Base-by-base conservation (phyloP, 257 asterid genomes). In the Parsonsia alboflavescens region DNA sequence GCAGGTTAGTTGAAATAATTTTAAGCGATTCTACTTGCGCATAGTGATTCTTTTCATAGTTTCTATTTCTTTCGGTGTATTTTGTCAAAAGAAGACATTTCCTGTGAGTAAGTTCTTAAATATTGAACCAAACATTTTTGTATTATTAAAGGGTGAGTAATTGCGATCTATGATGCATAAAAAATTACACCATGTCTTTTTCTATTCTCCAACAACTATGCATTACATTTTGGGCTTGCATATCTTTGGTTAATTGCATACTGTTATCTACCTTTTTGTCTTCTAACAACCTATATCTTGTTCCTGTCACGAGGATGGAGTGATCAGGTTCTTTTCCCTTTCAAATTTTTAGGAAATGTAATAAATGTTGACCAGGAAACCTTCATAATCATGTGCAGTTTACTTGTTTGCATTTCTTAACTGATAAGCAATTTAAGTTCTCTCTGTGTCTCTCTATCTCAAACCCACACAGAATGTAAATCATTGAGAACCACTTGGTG, bases 1-100 rank as follows among this genome's bases (percentile, higher is more conserved):
- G 97, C 99, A 83, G 99, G 99, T 94, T 77, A 76, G 90, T 76
- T 28, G 75, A 78, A 53, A 58, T 33, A 62, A 24, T 28, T 56
- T 59, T 30, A 10, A 39, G 26, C 11, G 21, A 59, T 17, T 76
- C 36, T 64, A 39, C 53, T 44, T 68, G 26, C 46, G 5, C 64
- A 76, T 75, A 41, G 28, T 70, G 78, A 46, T 64, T 5, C 71
- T 78, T 58, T 64, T 57, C 41, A n/a, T 62, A 54, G 15, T 22
- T 69, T 70, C 72, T n/a, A 21, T 49, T 6, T 77, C 50, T 70
- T 11, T 57, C 2, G 10, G 13, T 57, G 48, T 58, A 6, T 59
- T 70, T 53, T 36, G 19, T 21, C 16, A 15, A 45, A 73, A 17
- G 8, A 59, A 73, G 45, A 41, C 39, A 62, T 62, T 28, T 19